Evolutionary conservation across 768 basidiomycete species (phyloP), one percentile per base, ranked within the genome.

Genomic region (Hericium erinaceus): DNA sequence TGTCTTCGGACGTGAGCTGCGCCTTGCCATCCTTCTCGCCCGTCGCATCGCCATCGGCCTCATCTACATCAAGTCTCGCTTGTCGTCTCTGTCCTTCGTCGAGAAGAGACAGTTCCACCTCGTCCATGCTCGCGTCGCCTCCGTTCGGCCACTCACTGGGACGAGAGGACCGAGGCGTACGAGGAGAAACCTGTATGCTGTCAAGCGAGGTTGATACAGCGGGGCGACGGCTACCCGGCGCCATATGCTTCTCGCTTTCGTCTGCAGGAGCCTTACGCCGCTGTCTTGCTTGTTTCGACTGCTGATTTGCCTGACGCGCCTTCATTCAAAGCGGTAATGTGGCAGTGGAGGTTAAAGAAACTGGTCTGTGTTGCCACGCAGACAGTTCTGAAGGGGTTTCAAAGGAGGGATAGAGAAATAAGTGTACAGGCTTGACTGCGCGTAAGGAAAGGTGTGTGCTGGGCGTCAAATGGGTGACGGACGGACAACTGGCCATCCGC

Each of bases 1-100:
- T 73, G 61, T 81, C 80, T 58, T 71, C 70, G 22, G 54, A 13
- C 11, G 61, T 53, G 18, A 63, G 22, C 20, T 57, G 52, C 26
- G 12, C 49, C 48, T 44, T 58, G 28, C 50, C 56, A 22, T 46
- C 44, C 16, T 41, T 26, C 28, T 18, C 20, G 4, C 28, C 51
- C 11, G 37, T 26, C 10, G 20, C 16, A 41, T 48, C 38, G 2
- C 57, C 58, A 16, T 57, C 48, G 24, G 28, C 60, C 3, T 55
- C 59, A 16, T 39, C 38, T 67, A 70, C 46, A 68, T 63, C 56
- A 3, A 13, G 5, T 4, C 24, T 39, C 13, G 58, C 61, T 38
- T 28, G 57, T 28, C 39, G 13, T 12, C 62, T 57, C 39, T 61
- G 62, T 39, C 57, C 60, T 46, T 54, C 59, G 1, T 33, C 58